Evolutionary conservation across 75 land plant genomes (phyloP).

Genomic region (Selaginella moellendorffii): DNA sequence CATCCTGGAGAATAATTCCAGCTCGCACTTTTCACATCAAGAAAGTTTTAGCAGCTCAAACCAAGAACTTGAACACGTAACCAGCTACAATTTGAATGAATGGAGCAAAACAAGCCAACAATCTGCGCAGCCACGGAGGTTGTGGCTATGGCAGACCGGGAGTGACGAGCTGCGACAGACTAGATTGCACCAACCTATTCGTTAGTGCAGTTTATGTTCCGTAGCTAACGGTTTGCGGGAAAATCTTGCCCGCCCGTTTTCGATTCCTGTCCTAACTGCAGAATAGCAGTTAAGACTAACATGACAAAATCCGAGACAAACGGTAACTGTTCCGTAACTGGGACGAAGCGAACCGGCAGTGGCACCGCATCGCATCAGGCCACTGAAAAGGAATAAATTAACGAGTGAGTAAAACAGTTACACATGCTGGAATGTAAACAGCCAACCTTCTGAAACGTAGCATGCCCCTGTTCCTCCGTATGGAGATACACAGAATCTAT

Average conservation of each 20-base stretch:
- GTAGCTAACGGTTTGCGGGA: background rate
- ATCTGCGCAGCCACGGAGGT: too few relatives aligned
- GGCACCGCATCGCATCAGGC: background rate
- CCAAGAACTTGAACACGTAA: background rate
- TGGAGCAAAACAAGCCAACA: background rate
- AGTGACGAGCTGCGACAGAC: background rate
- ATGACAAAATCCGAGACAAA: too few relatives aligned
- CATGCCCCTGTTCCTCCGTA: too few relatives aligned
- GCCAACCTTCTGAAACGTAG: too few relatives aligned
- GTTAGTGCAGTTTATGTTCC: background rate
- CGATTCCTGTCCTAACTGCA: background rate
- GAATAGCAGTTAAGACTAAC: background rate
- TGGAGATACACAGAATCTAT: slow-evolving; percentile 21
- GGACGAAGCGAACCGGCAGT: background rate
- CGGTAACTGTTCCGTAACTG: background rate
- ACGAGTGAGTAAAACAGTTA: background rate
- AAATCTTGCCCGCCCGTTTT: background rate
- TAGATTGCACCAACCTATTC: background rate
- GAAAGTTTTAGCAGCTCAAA: background rate
- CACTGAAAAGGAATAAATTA: background rate
- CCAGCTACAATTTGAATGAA: background rate
- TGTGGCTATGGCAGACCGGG: background rate
- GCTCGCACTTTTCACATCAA: background rate
- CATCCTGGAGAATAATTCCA: background rate
- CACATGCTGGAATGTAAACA: too few relatives aligned